Evolutionary conservation across 2,329 filamentous ascomycete species (phyloP).

Genomic region (Fusarium robinianum): DNA sequence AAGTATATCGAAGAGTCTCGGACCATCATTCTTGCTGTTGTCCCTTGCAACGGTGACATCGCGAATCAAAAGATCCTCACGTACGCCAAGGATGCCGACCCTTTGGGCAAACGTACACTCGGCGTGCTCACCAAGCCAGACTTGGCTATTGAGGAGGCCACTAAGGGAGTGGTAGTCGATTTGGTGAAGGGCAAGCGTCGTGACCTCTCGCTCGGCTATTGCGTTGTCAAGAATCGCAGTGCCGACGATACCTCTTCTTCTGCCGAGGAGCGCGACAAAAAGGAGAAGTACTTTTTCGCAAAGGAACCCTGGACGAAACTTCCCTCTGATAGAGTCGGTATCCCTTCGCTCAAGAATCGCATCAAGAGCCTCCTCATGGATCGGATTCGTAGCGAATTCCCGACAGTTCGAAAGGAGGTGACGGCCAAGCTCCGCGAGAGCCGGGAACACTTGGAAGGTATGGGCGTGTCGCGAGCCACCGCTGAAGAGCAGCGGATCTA

Average conservation of each 20-base stretch:
- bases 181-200: conserved; percentile 48
- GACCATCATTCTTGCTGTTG: conserved; percentile 56
- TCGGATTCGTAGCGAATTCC: conserved; percentile 46
- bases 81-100: conserved; percentile 45
- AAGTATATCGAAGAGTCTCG: conserved; percentile 51
- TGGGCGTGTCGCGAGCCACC: conserved; percentile 41
- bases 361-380: conserved; percentile 46
- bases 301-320: conserved; percentile 43
- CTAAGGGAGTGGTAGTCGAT: conserved; percentile 46
- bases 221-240: conserved; percentile 53
- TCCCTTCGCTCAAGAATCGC: conserved; percentile 41
- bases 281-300: conserved; percentile 47
- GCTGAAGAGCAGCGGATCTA: conserved; percentile 42
- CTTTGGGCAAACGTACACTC: conserved; percentile 47
- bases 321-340: conserved; percentile 39
- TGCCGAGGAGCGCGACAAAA: conserved; percentile 36
- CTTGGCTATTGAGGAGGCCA: conserved; percentile 50
- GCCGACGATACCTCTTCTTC: conserved; percentile 46
- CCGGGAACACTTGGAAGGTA: conserved; percentile 22
- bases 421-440: conserved; percentile 10
- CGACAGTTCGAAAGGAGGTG: conserved; percentile 43
- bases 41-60: conserved; percentile 47
- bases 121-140: conserved; percentile 65
- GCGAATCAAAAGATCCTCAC: conserved; percentile 48
- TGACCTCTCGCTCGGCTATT: conserved; percentile 53